A percentile compares a stretch with the other conserved stretches of the same genome.
Evolutionary conservation across 768 basidiomycete genomes (phyloP).

Genomic region (Mycena latifolia): DNA sequence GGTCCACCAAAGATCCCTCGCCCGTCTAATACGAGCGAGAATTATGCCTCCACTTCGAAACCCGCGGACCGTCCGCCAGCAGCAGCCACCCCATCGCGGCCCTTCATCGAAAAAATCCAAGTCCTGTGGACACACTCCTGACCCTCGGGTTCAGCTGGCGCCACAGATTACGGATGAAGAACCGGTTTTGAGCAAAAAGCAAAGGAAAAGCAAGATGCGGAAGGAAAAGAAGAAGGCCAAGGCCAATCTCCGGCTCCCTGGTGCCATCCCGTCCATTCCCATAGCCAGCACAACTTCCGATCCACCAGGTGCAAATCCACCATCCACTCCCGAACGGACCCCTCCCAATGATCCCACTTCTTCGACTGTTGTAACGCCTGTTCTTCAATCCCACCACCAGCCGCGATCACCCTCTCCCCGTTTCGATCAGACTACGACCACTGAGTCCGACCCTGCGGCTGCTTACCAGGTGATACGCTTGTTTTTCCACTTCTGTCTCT

Average conservation of each 20-base stretch:
- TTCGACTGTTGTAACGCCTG: neutral
- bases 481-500: neutral
- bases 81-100: neutral
- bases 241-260: neutral
- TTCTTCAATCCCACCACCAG: neutral
- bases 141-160: neutral
- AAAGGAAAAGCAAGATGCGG: slow-evolving; percentile 45
- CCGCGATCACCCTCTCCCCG: neutral
- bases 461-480: neutral
- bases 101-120: neutral
- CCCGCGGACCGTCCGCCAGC: neutral
- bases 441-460: neutral
- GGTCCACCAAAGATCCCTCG: neutral
- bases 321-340: neutral
- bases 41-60: slow-evolving; percentile 16
- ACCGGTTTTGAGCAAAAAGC: slow-evolving; percentile 27
- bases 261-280: neutral
- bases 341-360: neutral
- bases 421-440: neutral
- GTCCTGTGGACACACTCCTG: neutral
- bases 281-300: neutral
- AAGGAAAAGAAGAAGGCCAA: slow-evolving; percentile 34
- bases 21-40: neutral
- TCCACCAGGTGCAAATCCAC: neutral
- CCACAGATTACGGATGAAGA: neutral